Conservation (phyloP, 164 flowering plant species). For the Nelumbo lutea region DNA sequence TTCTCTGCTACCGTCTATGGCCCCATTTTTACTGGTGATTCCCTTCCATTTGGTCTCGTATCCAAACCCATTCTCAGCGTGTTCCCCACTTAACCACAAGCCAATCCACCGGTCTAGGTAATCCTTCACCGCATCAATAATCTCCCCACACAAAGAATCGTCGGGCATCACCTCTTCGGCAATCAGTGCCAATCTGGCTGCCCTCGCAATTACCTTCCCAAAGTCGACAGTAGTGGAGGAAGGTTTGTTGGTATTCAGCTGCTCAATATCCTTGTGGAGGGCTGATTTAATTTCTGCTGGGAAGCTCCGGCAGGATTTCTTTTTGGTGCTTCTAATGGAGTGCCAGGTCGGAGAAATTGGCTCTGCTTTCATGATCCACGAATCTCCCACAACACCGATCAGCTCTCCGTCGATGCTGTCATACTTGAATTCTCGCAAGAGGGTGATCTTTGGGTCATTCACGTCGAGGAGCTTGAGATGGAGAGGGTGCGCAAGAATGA, state of each 20-base stretch:
- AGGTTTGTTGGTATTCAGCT: slow-evolving; percentile 32
- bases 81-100: slow-evolving; percentile 86
- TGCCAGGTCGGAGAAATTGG: slow-evolving; percentile 82
- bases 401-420: slow-evolving; percentile 89
- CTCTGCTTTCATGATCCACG: slow-evolving; percentile 57
- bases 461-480: slow-evolving; percentile 51
- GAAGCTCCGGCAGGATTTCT: slow-evolving; percentile 17
- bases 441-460: slow-evolving; percentile 22
- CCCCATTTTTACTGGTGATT: slow-evolving; percentile 64
- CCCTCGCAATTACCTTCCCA: slow-evolving; percentile 82
- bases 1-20: slow-evolving; percentile 63
- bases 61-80: slow-evolving; percentile 61
- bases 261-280: slow-evolving; percentile 53
- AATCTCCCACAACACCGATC: slow-evolving; percentile 84
- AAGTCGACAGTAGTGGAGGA: slow-evolving; percentile 65
- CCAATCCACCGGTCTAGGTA: slow-evolving; percentile 57
- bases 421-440: slow-evolving; percentile 62
- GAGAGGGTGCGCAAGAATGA: slow-evolving; percentile 83
- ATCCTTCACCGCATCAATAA: slow-evolving; percentile 46
- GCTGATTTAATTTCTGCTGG: slow-evolving; percentile 48
- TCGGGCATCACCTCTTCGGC: slow-evolving; percentile 63
- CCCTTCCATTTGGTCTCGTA: slow-evolving; percentile 90
- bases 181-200: slow-evolving; percentile 83
- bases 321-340: slow-evolving; percentile 52
- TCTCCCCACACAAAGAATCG: slow-evolving; percentile 26